Conservation (phyloP, 306 rosid species). For the Arachis hypogaea region DNA sequence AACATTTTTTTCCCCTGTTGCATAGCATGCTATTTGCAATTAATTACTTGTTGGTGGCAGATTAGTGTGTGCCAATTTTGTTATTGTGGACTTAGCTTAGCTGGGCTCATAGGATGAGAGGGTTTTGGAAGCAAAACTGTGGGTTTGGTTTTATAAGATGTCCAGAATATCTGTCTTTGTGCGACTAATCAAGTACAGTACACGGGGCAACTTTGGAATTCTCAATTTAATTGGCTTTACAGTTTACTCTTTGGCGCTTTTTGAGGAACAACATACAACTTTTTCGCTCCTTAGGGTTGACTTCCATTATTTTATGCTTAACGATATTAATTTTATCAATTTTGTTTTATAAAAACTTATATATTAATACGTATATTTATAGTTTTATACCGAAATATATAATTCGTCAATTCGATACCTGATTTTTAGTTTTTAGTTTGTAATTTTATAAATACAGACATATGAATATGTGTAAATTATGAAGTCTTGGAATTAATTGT, state of each 20-base stretch:
- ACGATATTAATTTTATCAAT: no score
- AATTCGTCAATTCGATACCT: no score
- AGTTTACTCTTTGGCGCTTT: background rate
- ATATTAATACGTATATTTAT: no score
- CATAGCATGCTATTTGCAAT: background rate
- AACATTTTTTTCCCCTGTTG: no score
- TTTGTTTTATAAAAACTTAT: no score
- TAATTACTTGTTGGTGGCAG: background rate
- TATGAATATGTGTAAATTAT: no score
- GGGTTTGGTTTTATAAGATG: conserved; percentile 11
- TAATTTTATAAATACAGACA: no score
- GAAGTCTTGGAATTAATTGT: no score
- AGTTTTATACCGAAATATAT: no score
- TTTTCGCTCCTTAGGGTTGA: background rate
- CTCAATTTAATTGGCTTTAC: background rate
- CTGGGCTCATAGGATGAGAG: conserved; percentile 35
- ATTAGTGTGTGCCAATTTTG: background rate
- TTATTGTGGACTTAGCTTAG: conserved; percentile 16
- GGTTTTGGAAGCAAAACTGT: conserved; percentile 30
- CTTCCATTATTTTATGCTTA: no score
- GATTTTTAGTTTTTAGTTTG: no score
- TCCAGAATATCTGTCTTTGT: background rate
- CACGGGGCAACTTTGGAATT: conserved; percentile 3
- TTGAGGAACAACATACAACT: background rate
- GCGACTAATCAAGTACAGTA: no score